These are phyloP conservation scores for Eucalyptus marginata DNA, from an alignment of 345 rosid species.

Conservation along the genomic window DNA sequence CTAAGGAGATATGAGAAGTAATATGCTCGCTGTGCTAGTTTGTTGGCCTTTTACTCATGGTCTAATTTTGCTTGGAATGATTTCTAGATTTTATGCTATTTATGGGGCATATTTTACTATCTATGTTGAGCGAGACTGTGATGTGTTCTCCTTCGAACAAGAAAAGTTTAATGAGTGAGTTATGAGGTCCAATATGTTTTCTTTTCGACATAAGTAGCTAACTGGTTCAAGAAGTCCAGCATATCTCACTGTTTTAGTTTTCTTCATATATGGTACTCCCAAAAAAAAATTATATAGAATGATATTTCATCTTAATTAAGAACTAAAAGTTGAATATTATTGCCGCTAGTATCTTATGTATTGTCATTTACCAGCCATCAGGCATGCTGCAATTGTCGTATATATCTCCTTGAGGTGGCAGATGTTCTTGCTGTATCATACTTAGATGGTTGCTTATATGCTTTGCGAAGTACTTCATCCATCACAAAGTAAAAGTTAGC, in stretches of 20 bases:
- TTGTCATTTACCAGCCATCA: neutral
- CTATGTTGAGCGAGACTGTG: neutral
- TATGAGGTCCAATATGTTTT: neutral
- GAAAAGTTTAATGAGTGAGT: neutral
- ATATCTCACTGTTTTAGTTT: neutral
- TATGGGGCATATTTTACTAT: neutral
- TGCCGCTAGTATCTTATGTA: neutral
- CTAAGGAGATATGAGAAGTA: neutral
- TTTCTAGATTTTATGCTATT: neutral
- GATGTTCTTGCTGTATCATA: neutral
- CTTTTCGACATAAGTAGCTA: neutral
- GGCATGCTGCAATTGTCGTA: neutral
- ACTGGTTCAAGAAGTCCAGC: neutral
- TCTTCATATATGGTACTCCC: neutral
- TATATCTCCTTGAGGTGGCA: neutral
- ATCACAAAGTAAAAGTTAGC: neutral
- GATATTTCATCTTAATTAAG: neutral
- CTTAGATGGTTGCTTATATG: neutral
- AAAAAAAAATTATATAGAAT: neutral
- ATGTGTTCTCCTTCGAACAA: neutral
- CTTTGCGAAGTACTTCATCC: neutral
- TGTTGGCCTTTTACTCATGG: neutral
- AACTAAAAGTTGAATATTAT: neutral
- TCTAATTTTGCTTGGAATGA: neutral
- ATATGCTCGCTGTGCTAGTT: neutral